phyloP scores from a whole-genome alignment of 1,139 yeast genomes.

The Hansenula lynferdii region DNA sequence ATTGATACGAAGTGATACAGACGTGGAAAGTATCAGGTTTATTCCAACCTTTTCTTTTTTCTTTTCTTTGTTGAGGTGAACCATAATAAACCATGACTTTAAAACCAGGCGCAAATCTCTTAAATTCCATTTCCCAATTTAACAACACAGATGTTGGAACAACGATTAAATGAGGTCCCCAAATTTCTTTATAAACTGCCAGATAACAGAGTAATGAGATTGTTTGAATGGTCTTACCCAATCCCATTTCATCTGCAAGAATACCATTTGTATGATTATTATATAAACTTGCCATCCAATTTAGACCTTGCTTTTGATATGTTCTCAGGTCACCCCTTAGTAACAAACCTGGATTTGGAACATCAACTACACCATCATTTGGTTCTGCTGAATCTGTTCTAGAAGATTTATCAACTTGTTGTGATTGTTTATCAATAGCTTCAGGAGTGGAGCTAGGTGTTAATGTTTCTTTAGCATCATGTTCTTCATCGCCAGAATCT shows the following conservation, averaged over 20 bases:
- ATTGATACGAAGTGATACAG: slow-evolving; percentile 93
- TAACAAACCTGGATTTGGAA: slow-evolving; percentile 60
- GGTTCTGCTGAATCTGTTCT: slow-evolving; percentile 22
- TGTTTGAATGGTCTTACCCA: slow-evolving; percentile 96
- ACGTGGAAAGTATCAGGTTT: slow-evolving; percentile 95
- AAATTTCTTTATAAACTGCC: slow-evolving; percentile 88
- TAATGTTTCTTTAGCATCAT: slow-evolving; percentile 12
- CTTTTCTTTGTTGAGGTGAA: slow-evolving; percentile 95
- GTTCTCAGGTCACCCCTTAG: slow-evolving; percentile 81
- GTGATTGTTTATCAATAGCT: slow-evolving; percentile 12
- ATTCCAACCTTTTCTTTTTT: slow-evolving; percentile 96
- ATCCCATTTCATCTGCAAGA: slow-evolving; percentile 98
- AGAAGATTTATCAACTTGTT: slow-evolving; percentile 11
- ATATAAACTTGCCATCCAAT: slow-evolving; percentile 94
- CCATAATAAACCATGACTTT: slow-evolving; percentile 96
- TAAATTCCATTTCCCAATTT: slow-evolving; percentile 99
- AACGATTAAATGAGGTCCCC: slow-evolving; percentile 98
- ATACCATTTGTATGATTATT: slow-evolving; percentile 94
- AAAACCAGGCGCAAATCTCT: slow-evolving; percentile 97
- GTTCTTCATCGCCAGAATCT: slow-evolving; percentile 15
- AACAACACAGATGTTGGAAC: slow-evolving; percentile 99
- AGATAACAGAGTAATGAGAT: slow-evolving; percentile 80
- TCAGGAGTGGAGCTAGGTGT: slow-evolving; percentile 27
- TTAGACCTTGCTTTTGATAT: slow-evolving; percentile 93
- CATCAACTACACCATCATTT: slow-evolving; percentile 56